phyloP scores from a whole-genome alignment of 768 basidiomycete genomes.

The Thelephora ganbajun region DNA sequence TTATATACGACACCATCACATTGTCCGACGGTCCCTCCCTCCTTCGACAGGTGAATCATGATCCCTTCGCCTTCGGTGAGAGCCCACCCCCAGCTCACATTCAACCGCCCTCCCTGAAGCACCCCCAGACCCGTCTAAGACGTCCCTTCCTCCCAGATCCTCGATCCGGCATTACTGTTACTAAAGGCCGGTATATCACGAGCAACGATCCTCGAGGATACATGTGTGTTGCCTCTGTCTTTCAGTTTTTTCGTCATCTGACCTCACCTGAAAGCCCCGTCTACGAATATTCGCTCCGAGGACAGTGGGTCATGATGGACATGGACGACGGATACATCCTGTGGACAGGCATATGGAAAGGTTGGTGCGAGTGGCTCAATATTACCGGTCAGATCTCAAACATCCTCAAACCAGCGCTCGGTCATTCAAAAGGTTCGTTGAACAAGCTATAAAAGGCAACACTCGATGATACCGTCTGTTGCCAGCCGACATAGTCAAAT shows the following conservation, averaged over 20 bases:
- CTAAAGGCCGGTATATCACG: constrained; percentile 79
- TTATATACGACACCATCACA: no score
- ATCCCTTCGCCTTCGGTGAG: constrained; percentile 2
- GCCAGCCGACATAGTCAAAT: constrained; percentile 82
- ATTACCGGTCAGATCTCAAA: constrained; percentile 5
- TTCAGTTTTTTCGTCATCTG: constrained; percentile 2
- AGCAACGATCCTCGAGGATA: constrained; percentile 83
- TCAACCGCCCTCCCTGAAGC: constrained; percentile 8
- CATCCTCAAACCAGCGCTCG: constrained; percentile 39
- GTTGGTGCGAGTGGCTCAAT: constrained; percentile 21
- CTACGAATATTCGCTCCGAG: constrained; percentile 80
- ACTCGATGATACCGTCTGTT: constrained; percentile 1
- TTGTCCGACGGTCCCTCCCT: no score
- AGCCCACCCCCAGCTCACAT: constrained; percentile 10
- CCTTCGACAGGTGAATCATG: no score
- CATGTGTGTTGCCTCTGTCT: constrained; percentile 38
- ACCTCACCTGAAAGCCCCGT: constrained; percentile 39
- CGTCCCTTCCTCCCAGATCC: constrained; percentile 53
- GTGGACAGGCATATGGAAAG: constrained; percentile 94
- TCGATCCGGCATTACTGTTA: constrained; percentile 66
- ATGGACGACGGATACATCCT: constrained; percentile 85
- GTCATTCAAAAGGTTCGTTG: constrained; percentile 69
- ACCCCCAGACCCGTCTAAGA: no score
- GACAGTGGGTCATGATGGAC: constrained; percentile 94
- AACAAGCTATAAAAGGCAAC: not conserved